Base-by-base conservation (phyloP, 148 eudicot genomes). In the Heliamphora exappendiculata region DNA sequence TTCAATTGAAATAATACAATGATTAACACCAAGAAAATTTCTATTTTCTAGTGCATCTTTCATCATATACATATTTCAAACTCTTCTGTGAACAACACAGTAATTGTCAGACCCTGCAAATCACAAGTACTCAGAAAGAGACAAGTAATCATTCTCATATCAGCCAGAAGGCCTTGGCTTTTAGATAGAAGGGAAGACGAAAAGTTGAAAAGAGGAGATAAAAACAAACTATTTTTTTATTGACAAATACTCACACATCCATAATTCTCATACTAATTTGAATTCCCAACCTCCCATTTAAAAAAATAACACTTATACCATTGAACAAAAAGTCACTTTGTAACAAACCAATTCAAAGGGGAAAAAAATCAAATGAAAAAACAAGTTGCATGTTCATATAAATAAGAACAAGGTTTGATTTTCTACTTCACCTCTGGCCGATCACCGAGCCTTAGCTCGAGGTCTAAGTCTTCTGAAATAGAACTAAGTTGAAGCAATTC, bases 401-500 rank as follows among this genome's bases (percentile, higher is more conserved):
- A 19, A 4, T 58, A 54, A 68, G 37, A 44, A 29, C 26, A 70
- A 11, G 29, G 1, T 16, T 7, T 64, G 49, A 45, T 51, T 26
- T 55, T 78, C 68, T 67, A 84, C 83, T 60, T 81, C 78, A 76
- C 82, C 87, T 82, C 78, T 12, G 85, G 84, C 64, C 80, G 84
- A 79, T 82, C 78, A 20, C 93, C 96, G 37, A 91, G 96, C 86
- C 96, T 87, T 62, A 91, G 85, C 89, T 91, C 96, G 67, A 91
- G 93, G 88, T 91, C 96, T 72, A 91, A 69, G 45, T 81, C 91
- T 17, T 76, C 86, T 22, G 82, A 66, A 67, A 54, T 77, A 66
- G 77, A 74, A 53, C 79, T 64, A 59, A 31, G 49, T 31, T 74
- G 78, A 51, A 64, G 31, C 44, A 81, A 80, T 71, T 78, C 75